Percentiles rank a stretch among this genome's conserved stretches.
Evolutionary conservation across 2,329 filamentous ascomycete genomes (phyloP).

Genomic region (Sporothrix globosa): DNA sequence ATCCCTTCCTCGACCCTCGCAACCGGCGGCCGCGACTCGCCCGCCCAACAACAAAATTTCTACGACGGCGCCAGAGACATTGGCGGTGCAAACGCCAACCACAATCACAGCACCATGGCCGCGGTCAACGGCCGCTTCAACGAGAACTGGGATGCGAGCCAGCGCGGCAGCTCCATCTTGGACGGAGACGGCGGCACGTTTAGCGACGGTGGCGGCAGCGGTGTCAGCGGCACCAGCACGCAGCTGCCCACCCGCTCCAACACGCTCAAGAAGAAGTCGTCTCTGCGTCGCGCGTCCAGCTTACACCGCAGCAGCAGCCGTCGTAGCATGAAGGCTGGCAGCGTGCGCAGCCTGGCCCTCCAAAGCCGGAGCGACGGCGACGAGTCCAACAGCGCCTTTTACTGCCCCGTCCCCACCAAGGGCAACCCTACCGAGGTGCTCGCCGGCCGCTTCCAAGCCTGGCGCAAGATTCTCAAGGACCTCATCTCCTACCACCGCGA

Average conservation of each 20-base stretch:
- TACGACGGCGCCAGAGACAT: slow-evolving; percentile 33
- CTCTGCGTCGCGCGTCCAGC: slow-evolving; percentile 72
- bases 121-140: slow-evolving; percentile 58
- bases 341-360: slow-evolving; percentile 77
- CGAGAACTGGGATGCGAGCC: slow-evolving; percentile 72
- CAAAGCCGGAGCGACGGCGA: slow-evolving; percentile 70
- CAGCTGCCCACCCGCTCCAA: slow-evolving; percentile 57
- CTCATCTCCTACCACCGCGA: slow-evolving; percentile 93
- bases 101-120: not conserved
- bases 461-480: slow-evolving; percentile 94
- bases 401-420: slow-evolving; percentile 83
- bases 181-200: slow-evolving; percentile 51
- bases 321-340: slow-evolving; percentile 80
- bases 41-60: slow-evolving; percentile 29
- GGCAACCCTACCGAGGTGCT: slow-evolving; percentile 87
- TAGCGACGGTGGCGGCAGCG: slow-evolving; percentile 48
- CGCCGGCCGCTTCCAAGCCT: slow-evolving; percentile 87
- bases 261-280: slow-evolving; percentile 87
- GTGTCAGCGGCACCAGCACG: slow-evolving; percentile 36
- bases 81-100: slow-evolving; percentile 25
- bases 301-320: slow-evolving; percentile 79
- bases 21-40: slow-evolving; percentile 33
- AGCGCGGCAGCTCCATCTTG: slow-evolving; percentile 66
- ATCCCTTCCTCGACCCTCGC: slow-evolving; percentile 40
- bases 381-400: slow-evolving; percentile 80